Evolutionary conservation across 202 grass and related monocot genomes (phyloP).

Genomic region (Bolboschoenoplectus hybrid): DNA sequence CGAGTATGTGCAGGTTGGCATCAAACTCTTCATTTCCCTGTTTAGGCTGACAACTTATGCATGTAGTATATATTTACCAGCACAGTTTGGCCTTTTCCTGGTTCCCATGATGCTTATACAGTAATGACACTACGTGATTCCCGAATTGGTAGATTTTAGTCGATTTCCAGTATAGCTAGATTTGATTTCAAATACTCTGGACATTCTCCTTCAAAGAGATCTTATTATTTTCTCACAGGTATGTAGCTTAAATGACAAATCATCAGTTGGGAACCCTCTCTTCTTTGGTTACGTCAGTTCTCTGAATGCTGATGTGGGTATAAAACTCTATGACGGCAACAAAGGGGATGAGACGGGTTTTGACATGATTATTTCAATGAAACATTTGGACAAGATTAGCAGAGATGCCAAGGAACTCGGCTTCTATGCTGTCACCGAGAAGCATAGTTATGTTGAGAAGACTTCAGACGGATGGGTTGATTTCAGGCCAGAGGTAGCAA

Average conservation of each 20-base stretch:
- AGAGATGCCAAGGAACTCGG: conserved; percentile 63
- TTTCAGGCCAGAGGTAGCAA: conserved; percentile 44
- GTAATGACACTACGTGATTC: neutral
- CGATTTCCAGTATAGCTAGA: neutral
- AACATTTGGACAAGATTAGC: conserved; percentile 63
- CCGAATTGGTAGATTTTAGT: neutral
- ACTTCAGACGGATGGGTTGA: conserved; percentile 46
- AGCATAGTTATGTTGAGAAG: conserved; percentile 51
- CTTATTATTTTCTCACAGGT: conserved; percentile 46
- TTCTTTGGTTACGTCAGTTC: conserved; percentile 63
- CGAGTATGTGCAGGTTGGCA: conserved; percentile 77
- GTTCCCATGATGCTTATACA: neutral
- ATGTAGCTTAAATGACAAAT: conserved; percentile 55
- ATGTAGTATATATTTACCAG: neutral
- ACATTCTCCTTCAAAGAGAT: neutral
- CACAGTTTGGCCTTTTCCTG: neutral
- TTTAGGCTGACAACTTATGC: neutral
- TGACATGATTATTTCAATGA: conserved; percentile 70
- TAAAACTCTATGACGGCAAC: conserved; percentile 48
- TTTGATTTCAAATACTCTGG: neutral
- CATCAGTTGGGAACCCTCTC: conserved; percentile 58
- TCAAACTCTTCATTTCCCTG: neutral
- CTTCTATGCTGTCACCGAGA: conserved; percentile 49
- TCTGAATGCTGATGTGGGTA: conserved; percentile 45
- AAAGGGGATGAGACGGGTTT: conserved; percentile 38